Evolutionary conservation across 2,329 filamentous ascomycete species (phyloP).

Genomic region (Periconia macrospinosa): DNA sequence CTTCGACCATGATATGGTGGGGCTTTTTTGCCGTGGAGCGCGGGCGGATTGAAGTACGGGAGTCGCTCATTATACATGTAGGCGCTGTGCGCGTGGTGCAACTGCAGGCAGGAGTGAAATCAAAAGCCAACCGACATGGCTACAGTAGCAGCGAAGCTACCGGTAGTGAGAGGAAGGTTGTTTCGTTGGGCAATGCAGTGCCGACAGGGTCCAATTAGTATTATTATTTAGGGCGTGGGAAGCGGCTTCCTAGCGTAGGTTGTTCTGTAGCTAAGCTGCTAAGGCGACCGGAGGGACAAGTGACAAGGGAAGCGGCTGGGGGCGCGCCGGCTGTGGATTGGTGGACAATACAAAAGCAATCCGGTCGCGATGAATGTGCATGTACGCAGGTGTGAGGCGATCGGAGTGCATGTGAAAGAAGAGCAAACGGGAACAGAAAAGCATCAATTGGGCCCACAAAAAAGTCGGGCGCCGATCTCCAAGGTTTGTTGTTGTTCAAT

Average conservation of each 20-base stretch:
- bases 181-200: neutral
- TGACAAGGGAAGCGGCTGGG: neutral
- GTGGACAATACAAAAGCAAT: neutral
- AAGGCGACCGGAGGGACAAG: neutral
- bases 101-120: too few species aligned
- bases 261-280: neutral
- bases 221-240: neutral
- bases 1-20: conserved; percentile 23
- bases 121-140: too few species aligned
- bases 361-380: neutral
- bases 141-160: too few species aligned
- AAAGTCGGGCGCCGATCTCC: too few species aligned
- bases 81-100: too few species aligned
- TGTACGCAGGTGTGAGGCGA: neutral
- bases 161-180: too few species aligned
- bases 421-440: too few species aligned
- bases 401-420: neutral
- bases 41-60: conserved; percentile 11
- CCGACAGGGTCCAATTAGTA: neutral
- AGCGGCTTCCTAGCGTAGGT: neutral
- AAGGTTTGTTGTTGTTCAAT: neutral
- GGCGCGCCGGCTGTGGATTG: too few species aligned
- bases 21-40: conserved; percentile 12
- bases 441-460: too few species aligned
- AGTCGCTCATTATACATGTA: conserved; percentile 5